These are phyloP conservation scores for Diutina rugosa DNA, from an alignment of 1,139 yeast species.

Conservation along the genomic window DNA sequence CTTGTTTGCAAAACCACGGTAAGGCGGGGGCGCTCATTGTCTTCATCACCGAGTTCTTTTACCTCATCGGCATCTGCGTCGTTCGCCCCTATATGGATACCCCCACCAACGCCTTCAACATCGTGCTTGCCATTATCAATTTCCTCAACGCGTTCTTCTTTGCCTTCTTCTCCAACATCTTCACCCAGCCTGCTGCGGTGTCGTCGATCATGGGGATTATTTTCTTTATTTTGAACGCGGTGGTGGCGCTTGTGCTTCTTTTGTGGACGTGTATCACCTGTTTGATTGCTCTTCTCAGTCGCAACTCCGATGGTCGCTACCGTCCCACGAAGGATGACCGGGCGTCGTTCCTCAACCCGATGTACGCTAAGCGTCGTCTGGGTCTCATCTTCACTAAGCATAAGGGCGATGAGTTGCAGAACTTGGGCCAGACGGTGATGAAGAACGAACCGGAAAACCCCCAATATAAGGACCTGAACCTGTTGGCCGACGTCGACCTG, in stretches of 20 bases:
- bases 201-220: constrained; percentile 88
- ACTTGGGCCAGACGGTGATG: constrained; percentile 81
- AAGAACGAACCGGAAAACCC: constrained; percentile 28
- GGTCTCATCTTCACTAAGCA: constrained; percentile 15
- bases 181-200: constrained; percentile 75
- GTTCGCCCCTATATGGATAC: constrained; percentile 88
- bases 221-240: constrained; percentile 40
- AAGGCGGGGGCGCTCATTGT: constrained; percentile 69
- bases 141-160: constrained; percentile 76
- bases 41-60: constrained; percentile 61
- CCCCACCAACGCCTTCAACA: constrained; percentile 84
- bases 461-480: constrained; percentile 25
- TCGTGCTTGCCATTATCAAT: constrained; percentile 68
- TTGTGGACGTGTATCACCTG: background rate
- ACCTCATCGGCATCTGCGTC: constrained; percentile 51
- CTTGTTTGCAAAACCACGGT: constrained; percentile 71
- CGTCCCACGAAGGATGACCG: constrained; percentile 97
- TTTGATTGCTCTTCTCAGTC: constrained; percentile 63
- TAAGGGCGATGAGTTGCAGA: constrained; percentile 62
- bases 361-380: constrained; percentile 17
- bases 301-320: constrained; percentile 93
- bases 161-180: constrained; percentile 77
- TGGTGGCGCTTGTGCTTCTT: background rate
- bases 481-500: background rate
- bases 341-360: constrained; percentile 67